Evolutionary conservation across 495 filamentous ascomycete genomes (phyloP).

Genomic region (Aspergillus biplanus): DNA sequence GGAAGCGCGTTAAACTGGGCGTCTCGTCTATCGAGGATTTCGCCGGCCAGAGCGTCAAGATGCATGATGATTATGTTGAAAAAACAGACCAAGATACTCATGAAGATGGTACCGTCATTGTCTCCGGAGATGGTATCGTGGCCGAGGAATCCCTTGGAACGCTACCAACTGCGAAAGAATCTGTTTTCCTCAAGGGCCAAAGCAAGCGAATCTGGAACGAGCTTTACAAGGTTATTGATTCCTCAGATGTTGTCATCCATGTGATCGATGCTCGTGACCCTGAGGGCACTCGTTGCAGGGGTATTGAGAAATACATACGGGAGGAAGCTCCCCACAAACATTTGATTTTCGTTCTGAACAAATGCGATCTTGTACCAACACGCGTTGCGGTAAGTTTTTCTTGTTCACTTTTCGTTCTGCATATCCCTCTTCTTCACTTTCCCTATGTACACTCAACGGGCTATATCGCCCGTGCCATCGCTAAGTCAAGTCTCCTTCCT

Average conservation of each 20-base stretch:
- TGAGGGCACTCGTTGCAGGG: slow-evolving; percentile 83
- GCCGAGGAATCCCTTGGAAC: slow-evolving; percentile 49
- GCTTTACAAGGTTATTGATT: slow-evolving; percentile 96
- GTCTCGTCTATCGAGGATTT: slow-evolving; percentile 81
- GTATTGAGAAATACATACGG: slow-evolving; percentile 88
- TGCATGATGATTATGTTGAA: slow-evolving; percentile 78
- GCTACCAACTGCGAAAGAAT: slow-evolving; percentile 74
- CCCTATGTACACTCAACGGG: slow-evolving; percentile 23
- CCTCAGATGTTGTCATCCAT: slow-evolving; percentile 93
- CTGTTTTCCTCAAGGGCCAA: slow-evolving; percentile 93
- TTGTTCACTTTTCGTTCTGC: slow-evolving; percentile 17
- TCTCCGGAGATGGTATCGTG: slow-evolving; percentile 53
- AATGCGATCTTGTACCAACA: slow-evolving; percentile 94
- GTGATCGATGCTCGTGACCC: slow-evolving; percentile 95
- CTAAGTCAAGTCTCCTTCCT: slow-evolving; percentile 95
- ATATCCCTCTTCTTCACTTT: slow-evolving; percentile 20
- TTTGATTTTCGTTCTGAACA: slow-evolving; percentile 90
- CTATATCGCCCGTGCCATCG: slow-evolving; percentile 57
- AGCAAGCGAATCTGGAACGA: slow-evolving; percentile 98
- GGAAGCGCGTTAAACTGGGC: slow-evolving; percentile 87
- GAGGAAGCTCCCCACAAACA: slow-evolving; percentile 96
- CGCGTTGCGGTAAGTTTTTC: slow-evolving; percentile 82
- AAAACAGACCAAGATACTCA: slow-evolving; percentile 72
- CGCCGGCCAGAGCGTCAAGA: slow-evolving; percentile 73
- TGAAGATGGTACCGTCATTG: slow-evolving; percentile 67